Base-by-base conservation (phyloP, 2,329 filamentous ascomycete genomes). In the Albifimbria verrucaria region DNA sequence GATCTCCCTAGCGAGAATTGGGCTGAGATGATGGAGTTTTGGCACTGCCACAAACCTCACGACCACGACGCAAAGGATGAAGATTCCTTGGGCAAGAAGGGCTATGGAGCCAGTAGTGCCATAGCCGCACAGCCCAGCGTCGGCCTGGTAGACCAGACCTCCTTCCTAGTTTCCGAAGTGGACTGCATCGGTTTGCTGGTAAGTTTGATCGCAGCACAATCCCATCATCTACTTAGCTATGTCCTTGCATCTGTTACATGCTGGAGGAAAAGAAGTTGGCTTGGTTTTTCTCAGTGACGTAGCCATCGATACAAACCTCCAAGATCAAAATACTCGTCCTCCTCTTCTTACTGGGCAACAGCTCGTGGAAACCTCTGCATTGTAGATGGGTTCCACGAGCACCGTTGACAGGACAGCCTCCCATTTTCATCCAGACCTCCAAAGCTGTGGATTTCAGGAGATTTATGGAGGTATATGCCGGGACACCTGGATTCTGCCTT, bases 21-120 rank as follows among this genome's bases (percentile, higher is more conserved):
- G 94, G 95, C 94, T 0, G 94, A 99, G 73, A 96, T 99, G 92
- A 99, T 99, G 94, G 95, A 99, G 69, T 96, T 99, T 62, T 99
- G 94, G 94, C 95, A 99, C 71, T 99, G 94, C 65, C 94, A 99
- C 70, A 97, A 97, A 71, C 94, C 95, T 39, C 79, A 86, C 55
- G 77, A 85, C 52, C 76, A 84, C 56, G 69, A 69, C 18, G 58
- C 68, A 26, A 71, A 76, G 42, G 65, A 76, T 25, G 63, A 79
- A 21, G 72, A 80, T n/a, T 69, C 72, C 45, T 75, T 83, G 17
- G 76, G 80, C 28, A 73, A 78, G 11, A 88, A 90, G 63, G 92
- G 90, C 1, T 97, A 96, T 65, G 89, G 90, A n/a, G 90, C 92
- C 25, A 86, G 86, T 44, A 92, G 86, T 60, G 82, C 79, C 57